These are phyloP conservation scores for Clarireedia paspali DNA, from an alignment of 2,329 filamentous ascomycete species.

Conservation along the genomic window DNA sequence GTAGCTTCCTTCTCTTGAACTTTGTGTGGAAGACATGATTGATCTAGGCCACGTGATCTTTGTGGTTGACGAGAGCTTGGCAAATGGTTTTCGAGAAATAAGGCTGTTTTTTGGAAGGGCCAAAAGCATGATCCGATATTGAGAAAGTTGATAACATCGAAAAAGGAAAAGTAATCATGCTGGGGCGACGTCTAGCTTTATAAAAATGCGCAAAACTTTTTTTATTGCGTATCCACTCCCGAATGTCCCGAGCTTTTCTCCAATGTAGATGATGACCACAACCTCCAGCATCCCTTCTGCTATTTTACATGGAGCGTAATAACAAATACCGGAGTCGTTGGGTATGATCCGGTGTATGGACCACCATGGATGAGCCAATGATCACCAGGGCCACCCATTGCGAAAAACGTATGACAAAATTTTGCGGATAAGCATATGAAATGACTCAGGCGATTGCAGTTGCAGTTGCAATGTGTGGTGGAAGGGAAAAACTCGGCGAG, in stretches of 20 bases:
- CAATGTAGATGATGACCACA: neutral
- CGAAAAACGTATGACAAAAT: constrained; percentile 2
- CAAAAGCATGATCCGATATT: constrained; percentile 2
- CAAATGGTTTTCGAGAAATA: neutral
- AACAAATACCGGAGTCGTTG: constrained; percentile 2
- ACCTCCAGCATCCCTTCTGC: neutral
- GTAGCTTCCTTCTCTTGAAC: constrained; percentile 8
- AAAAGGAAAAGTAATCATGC: neutral
- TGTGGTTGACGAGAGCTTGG: neutral
- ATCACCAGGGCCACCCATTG: constrained; percentile 5
- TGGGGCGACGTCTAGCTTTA: neutral
- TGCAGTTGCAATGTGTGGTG: neutral
- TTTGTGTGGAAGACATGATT: constrained; percentile 2
- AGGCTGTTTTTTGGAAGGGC: neutral
- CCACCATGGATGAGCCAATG: constrained; percentile 2
- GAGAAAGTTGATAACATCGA: neutral
- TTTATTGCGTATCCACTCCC: constrained; percentile 8
- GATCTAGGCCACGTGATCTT: constrained; percentile 2
- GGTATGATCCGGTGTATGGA: neutral
- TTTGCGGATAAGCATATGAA: constrained; percentile 5
- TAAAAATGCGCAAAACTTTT: neutral
- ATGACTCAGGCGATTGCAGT: constrained; percentile 9
- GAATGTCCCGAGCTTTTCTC: constrained; percentile 8
- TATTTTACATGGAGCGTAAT: constrained; percentile 2
- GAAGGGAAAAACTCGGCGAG: too few species aligned